Evolutionary conservation across 2,329 filamentous ascomycete genomes (phyloP), one percentile per base, ranked within the genome.

Genomic region (Ceratocystiopsis minuta): DNA sequence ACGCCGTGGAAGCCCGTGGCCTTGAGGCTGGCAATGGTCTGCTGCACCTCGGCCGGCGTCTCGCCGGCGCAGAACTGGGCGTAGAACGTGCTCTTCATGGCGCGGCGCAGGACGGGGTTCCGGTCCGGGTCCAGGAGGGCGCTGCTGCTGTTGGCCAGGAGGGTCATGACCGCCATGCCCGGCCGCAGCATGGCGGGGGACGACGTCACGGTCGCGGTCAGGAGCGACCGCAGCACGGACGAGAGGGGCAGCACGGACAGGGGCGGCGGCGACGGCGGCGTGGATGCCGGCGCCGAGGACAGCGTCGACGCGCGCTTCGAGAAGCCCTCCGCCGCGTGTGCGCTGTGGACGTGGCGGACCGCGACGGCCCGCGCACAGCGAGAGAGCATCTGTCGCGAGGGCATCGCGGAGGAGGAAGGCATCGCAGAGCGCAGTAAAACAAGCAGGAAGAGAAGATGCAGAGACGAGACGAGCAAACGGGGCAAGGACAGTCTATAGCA

Each of bases 51-150:
- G 2, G 57, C 52, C 0, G 70, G 65, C 39, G 72, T 80, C 59
- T 86, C 80, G 24, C 87, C 87, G 0, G 83, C 84, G 58, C 87
- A 95, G 59, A 93, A 95, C 53, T 95, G 87, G 18, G 77, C 75
- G 57, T 94, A 94, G 52, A 94, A 86, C 0, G 84, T 92, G 54
- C 77, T 72, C 56, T 86, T 85, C 39, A 94, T 65, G 36, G 86
- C 55, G 45, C 65, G 72, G 36, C 75, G 70, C 15, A 93, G 66
- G 1, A 88, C 38, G 0, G 74, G 74, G 55, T 93, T 94, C 41
- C 62, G 66, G 54, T 92, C 84, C 5, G 85, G 77, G 56, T 79
- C 78, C 44, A 90, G 66, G 0, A 86, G 42, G 1, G 71, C 62
- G 44, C 64, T 77, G 40, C 70, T 70, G 20, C 80, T 77, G 56